phyloP scores from a whole-genome alignment of 2,329 filamentous ascomycete species.

The Mariannaea sp. region DNA sequence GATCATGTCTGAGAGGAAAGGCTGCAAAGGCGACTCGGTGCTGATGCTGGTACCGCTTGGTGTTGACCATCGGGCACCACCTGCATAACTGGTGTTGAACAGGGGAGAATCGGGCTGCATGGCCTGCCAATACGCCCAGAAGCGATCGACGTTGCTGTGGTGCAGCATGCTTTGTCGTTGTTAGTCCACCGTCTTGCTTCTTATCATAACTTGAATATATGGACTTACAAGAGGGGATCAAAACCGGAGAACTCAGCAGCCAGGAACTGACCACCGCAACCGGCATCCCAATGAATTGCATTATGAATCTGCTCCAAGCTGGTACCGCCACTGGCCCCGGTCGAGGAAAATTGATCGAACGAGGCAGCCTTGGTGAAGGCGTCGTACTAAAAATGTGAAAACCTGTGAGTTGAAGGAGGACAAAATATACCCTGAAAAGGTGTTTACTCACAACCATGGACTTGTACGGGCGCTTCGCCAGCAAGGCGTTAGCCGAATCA shows the following conservation, averaged over 20 bases:
- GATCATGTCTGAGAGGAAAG: conserved; percentile 51
- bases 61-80: conserved; percentile 47
- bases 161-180: conserved; percentile 47
- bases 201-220: not conserved
- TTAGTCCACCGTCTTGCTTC: not conserved
- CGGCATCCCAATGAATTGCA: conserved; percentile 47
- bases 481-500: conserved; percentile 43
- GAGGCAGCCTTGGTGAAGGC: conserved; percentile 44
- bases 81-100: conserved; percentile 44
- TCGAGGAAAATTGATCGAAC: conserved; percentile 45
- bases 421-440: not conserved
- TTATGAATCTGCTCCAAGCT: conserved; percentile 53
- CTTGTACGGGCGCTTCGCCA: conserved; percentile 44
- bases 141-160: conserved; percentile 65
- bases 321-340: conserved; percentile 40
- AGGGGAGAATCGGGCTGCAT: conserved; percentile 45
- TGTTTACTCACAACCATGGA: conserved; percentile 47
- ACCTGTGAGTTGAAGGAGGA: conserved; percentile 14
- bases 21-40: conserved; percentile 52
- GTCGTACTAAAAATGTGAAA: conserved; percentile 47
- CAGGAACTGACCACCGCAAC: conserved; percentile 50
- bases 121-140: conserved; percentile 62
- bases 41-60: conserved; percentile 47
- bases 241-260: conserved; percentile 49
- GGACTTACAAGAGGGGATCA: conserved; percentile 51